Evolutionary conservation across 192 early-diverging fungal species (phyloP), one percentile per base, ranked within the genome.

Genomic region (Phycomyces blakesleeanus): DNA sequence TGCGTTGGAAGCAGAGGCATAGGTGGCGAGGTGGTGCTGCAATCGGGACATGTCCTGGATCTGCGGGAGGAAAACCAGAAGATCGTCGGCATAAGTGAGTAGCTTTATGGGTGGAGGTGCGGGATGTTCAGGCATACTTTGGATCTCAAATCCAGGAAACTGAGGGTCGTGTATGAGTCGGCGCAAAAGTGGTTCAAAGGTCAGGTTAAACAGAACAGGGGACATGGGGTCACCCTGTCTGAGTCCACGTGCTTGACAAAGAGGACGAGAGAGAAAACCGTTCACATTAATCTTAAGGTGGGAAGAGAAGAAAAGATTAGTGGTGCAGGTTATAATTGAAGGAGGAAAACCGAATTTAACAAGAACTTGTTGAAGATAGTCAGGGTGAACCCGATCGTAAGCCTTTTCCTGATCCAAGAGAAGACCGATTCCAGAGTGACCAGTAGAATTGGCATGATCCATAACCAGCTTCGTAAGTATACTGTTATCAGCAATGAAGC

Each of bases 181-280:
- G 4, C 53, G 64, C 0, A 75, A 18, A 0, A 69, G 52, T 1
- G 73, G 73, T 12, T 75, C 73, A 14, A 75, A 34, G 18, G 64
- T 64, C 3, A 70, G 29, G 29, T 70, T 68, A 51, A 64, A 68
- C 5, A 76, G 61, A 10, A 64, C 12, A 2, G 72, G 72, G 0
- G 72, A 69, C 9, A 74, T 37, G 7, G 69, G 75, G 37, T 76
- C 70, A 0, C 75, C 71, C 27, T 77, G 75, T 5, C 75, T 41
- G 0, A 77, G 39, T 0, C 75, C 70, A 29, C 71, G 7, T 16
- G 21, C 12, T 57, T 76, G 70, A 7, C 22, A 0, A 29, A 72
- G 61, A 16, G 59, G 51, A 0, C 26, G 12, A 3, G 26, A 24
- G 0, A 61, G 7, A 6, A 42, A 25, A 0, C 69, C 67, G 24